A percentile compares a stretch with the other conserved stretches of the same genome.
Evolutionary conservation across 169 alveolate species (phyloP).

Genomic region (Fabrea salina): DNA sequence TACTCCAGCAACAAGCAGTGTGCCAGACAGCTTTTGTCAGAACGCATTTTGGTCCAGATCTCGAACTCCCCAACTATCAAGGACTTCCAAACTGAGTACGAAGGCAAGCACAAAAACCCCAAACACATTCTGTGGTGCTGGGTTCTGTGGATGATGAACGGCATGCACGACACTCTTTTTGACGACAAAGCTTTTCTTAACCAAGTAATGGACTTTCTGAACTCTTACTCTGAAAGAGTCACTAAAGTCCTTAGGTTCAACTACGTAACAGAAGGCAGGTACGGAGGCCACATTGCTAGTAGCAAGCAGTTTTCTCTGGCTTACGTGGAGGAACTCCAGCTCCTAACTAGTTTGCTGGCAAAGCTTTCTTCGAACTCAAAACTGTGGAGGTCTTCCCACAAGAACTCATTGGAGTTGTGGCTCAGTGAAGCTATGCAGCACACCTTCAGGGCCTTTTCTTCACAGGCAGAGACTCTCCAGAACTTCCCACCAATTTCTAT

Average conservation of each 20-base stretch:
- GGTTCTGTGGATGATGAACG: not conserved
- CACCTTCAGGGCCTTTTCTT: not conserved
- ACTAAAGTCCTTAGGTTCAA: not conserved
- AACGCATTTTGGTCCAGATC: not conserved
- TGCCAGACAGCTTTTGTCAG: not conserved
- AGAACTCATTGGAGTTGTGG: not conserved
- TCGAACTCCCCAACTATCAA: not conserved
- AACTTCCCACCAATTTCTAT: conserved; percentile 19
- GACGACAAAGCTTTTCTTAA: not conserved
- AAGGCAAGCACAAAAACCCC: not conserved
- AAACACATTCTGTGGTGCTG: conserved; percentile 28
- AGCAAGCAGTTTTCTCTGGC: conserved; percentile 3
- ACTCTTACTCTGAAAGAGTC: not conserved
- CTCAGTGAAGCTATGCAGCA: not conserved
- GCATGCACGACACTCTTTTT: not conserved
- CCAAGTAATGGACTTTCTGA: not conserved
- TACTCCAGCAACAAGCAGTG: not conserved
- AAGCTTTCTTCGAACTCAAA: not conserved
- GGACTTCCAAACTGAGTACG: not conserved
- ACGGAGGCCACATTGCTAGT: not conserved
- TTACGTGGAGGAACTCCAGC: conserved; percentile 4
- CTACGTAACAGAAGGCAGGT: not conserved
- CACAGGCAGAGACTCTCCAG: not conserved
- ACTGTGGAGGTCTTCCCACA: not conserved
- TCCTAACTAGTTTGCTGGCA: not conserved